Conservation (phyloP, 768 basidiomycete genomes). For the Hericium erinaceus region DNA sequence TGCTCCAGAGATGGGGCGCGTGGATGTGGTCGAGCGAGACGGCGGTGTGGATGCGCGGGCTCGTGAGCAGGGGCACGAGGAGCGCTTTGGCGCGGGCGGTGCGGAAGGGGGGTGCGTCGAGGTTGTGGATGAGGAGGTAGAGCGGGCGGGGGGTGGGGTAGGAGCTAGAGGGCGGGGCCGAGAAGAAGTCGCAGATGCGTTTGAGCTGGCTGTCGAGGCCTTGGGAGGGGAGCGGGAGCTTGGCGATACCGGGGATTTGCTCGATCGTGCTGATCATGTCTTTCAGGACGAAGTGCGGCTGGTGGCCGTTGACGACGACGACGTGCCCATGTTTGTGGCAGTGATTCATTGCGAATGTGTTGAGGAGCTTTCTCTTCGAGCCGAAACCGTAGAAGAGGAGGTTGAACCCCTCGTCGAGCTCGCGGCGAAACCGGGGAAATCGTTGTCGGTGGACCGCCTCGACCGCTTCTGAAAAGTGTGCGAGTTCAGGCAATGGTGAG, state of each 20-base stretch:
- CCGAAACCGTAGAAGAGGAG: slow-evolving; percentile 84
- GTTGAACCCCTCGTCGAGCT: slow-evolving; percentile 81
- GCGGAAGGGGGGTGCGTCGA: slow-evolving; percentile 71
- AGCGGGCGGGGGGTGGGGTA: slow-evolving; percentile 30
- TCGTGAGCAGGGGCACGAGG: slow-evolving; percentile 64
- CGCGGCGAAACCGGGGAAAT: slow-evolving; percentile 55
- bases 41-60: slow-evolving; percentile 69
- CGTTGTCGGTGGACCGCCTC: slow-evolving; percentile 25
- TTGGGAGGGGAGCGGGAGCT: slow-evolving; percentile 27
- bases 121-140: slow-evolving; percentile 81
- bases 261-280: slow-evolving; percentile 30
- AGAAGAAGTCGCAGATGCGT: slow-evolving; percentile 57
- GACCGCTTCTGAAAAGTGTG: slow-evolving; percentile 21
- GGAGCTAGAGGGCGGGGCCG: slow-evolving; percentile 14
- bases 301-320: slow-evolving; percentile 71
- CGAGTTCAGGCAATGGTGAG: slow-evolving; percentile 23
- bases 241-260: slow-evolving; percentile 27
- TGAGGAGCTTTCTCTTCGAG: slow-evolving; percentile 71
- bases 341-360: slow-evolving; percentile 55
- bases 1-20: slow-evolving; percentile 75
- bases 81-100: slow-evolving; percentile 50
- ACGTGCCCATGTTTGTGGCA: slow-evolving; percentile 60
- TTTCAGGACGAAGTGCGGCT: slow-evolving; percentile 55
- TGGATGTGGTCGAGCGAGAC: slow-evolving; percentile 86
- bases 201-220: slow-evolving; percentile 54